Conservation (phyloP, 2,329 filamentous ascomycete species). For the Sphaerulina vaccinii region DNA sequence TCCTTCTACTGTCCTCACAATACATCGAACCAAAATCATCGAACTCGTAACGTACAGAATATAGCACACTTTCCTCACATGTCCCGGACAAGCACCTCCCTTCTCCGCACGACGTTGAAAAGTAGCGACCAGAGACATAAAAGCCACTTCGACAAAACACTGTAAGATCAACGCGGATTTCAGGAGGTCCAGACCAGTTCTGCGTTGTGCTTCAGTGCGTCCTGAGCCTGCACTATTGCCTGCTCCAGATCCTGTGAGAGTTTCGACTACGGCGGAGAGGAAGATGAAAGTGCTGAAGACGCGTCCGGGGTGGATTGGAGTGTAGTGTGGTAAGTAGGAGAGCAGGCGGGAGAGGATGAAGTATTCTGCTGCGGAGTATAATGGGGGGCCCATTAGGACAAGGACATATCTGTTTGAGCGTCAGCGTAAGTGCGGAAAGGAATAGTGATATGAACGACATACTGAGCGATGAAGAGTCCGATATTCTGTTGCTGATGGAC, state of each 20-base stretch:
- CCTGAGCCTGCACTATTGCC: conserved; percentile 46
- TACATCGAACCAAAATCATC: conserved; percentile 50
- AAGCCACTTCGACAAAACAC: conserved; percentile 50
- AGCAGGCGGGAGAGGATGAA: conserved; percentile 60
- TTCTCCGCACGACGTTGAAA: conserved; percentile 45
- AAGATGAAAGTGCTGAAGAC: conserved; percentile 60
- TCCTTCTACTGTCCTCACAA: conserved; percentile 55
- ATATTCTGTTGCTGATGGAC: conserved; percentile 52
- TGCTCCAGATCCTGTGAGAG: conserved; percentile 54
- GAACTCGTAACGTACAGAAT: conserved; percentile 51
- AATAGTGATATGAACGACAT: conserved; percentile 5
- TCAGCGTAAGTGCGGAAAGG: background rate
- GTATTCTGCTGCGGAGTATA: conserved; percentile 60
- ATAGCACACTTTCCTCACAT: conserved; percentile 45
- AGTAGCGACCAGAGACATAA: conserved; percentile 46
- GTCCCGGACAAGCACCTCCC: conserved; percentile 43
- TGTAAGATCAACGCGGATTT: conserved; percentile 53
- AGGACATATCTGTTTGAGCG: conserved; percentile 34
- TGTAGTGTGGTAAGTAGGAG: conserved; percentile 60
- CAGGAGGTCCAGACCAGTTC: conserved; percentile 47
- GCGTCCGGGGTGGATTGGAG: conserved; percentile 58
- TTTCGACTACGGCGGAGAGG: conserved; percentile 52
- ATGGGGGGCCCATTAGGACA: conserved; percentile 52
- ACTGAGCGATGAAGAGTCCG: conserved; percentile 42
- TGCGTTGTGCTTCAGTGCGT: conserved; percentile 38